Evolutionary conservation across 805 yeast species (phyloP).

Genomic region (Scheffersomyces stipitis): DNA sequence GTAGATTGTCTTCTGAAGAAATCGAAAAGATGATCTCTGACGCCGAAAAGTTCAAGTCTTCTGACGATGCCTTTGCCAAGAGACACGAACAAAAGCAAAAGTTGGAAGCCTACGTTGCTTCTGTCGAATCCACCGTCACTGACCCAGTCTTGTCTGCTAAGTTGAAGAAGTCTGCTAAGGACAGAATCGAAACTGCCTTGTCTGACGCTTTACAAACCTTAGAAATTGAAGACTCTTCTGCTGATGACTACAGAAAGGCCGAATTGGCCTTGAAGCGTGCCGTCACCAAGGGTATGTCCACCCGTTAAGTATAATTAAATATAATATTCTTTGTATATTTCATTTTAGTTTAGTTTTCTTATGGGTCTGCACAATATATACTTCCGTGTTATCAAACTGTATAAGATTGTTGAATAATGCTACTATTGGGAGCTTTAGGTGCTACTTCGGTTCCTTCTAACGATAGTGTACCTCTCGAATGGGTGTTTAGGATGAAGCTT

Average conservation of each 20-base stretch:
- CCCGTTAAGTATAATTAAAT: conserved; percentile 64
- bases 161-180: conserved; percentile 95
- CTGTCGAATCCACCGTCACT: conserved; percentile 92
- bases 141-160: conserved; percentile 98
- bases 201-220: conserved; percentile 98
- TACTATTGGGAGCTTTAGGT: no score
- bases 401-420: no score
- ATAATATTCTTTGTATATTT: conserved; percentile 6
- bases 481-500: not conserved
- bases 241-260: conserved; percentile 98
- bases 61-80: conserved; percentile 99
- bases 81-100: conserved; percentile 99
- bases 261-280: conserved; percentile 99
- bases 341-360: conserved; percentile 6
- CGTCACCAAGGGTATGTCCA: conserved; percentile 98
- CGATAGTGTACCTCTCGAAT: not conserved
- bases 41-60: conserved; percentile 77
- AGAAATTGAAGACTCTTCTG: conserved; percentile 92
- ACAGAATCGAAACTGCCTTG: conserved; percentile 95
- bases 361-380: no score
- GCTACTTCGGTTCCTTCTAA: no score
- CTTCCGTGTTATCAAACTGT: no score
- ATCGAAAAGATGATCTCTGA: conserved; percentile 49
- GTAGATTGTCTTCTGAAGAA: conserved; percentile 50
- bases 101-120: conserved; percentile 91